These are phyloP conservation scores for Metarhizium anisopliae DNA, from an alignment of 2,329 filamentous ascomycete species.

Conservation along the genomic window DNA sequence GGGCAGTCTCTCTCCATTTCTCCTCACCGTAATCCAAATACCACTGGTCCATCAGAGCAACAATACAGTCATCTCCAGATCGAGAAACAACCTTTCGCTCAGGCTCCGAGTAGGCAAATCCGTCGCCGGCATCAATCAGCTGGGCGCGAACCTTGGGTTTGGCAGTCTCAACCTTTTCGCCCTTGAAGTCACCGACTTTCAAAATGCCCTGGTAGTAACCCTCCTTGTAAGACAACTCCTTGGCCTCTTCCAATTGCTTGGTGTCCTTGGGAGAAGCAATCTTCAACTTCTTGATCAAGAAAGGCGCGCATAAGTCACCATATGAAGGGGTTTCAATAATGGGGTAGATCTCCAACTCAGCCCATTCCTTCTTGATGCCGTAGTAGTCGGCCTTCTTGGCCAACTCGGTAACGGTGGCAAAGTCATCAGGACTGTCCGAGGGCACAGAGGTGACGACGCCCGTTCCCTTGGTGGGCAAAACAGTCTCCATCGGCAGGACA, in stretches of 20 bases:
- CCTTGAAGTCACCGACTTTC: conserved; percentile 79
- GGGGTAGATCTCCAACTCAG: conserved; percentile 77
- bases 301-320: conserved; percentile 73
- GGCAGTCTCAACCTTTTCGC: conserved; percentile 74
- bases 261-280: conserved; percentile 94
- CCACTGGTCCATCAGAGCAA: conserved; percentile 92
- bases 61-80: conserved; percentile 87
- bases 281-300: conserved; percentile 85
- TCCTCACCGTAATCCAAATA: conserved; percentile 95
- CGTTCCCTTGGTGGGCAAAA: conserved; percentile 88
- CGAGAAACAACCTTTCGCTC: conserved; percentile 82
- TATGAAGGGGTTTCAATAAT: conserved; percentile 86
- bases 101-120: conserved; percentile 90
- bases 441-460: conserved; percentile 94
- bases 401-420: conserved; percentile 77
- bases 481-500: conserved; percentile 90
- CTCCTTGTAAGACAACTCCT: conserved; percentile 94
- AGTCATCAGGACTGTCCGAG: conserved; percentile 91
- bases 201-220: conserved; percentile 94
- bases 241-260: conserved; percentile 81
- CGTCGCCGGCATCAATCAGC: conserved; percentile 66
- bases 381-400: conserved; percentile 95
- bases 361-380: conserved; percentile 94
- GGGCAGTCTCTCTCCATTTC: conserved; percentile 69
- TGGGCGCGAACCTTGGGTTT: conserved; percentile 78